phyloP scores from a whole-genome alignment of 2,329 filamentous ascomycete species.

The Hansfordia pulvinata region DNA sequence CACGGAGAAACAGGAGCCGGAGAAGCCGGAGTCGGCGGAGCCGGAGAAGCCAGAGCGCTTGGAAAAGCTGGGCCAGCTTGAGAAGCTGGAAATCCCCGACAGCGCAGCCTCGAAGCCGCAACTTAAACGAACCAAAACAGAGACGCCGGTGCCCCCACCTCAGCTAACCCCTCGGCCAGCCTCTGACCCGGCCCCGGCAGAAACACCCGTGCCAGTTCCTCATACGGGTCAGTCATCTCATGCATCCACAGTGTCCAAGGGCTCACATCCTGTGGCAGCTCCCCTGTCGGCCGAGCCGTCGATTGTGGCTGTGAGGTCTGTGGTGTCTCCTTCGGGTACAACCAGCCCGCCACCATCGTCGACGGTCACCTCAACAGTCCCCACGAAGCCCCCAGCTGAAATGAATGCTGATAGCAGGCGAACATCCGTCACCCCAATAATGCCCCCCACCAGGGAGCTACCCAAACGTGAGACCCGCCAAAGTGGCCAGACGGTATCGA shows the following conservation, averaged over 20 bases:
- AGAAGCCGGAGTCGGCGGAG: slow-evolving; percentile 4
- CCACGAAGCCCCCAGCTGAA: slow-evolving; percentile 22
- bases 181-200: slow-evolving; percentile 16
- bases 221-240: slow-evolving; percentile 13
- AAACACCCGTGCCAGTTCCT: slow-evolving; percentile 18
- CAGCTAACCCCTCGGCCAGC: slow-evolving; percentile 19
- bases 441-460: slow-evolving; percentile 18
- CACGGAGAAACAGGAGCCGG: slow-evolving; percentile 13
- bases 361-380: slow-evolving; percentile 21
- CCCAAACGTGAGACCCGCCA: slow-evolving; percentile 32
- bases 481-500: slow-evolving; percentile 25
- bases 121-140: slow-evolving; percentile 39
- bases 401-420: too few species aligned
- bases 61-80: slow-evolving; percentile 11
- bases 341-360: slow-evolving; percentile 17
- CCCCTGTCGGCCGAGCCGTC: slow-evolving; percentile 14
- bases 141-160: slow-evolving; percentile 38
- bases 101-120: slow-evolving; percentile 19
- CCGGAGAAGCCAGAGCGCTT: slow-evolving; percentile 4
- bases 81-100: slow-evolving; percentile 15
- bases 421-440: slow-evolving; percentile 22
- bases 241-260: slow-evolving; percentile 14
- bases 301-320: slow-evolving; percentile 10
- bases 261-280: slow-evolving; percentile 18
- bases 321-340: slow-evolving; percentile 11